phyloP scores from a whole-genome alignment of 1,139 yeast genomes.

The Scheffersomyces illinoinensis region DNA sequence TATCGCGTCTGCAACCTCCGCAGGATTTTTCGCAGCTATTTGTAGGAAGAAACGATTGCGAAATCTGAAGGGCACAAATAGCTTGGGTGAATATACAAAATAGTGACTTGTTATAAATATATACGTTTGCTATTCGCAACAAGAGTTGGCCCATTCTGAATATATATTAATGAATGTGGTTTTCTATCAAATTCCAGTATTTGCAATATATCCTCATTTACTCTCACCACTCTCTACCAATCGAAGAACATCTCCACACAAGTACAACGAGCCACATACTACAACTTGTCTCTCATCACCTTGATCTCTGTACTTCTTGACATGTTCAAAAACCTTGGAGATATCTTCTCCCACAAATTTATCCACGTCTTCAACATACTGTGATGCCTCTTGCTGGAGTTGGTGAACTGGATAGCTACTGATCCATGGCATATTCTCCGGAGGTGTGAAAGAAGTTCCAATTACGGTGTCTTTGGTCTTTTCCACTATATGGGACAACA shows the following conservation, averaged over 20 bases:
- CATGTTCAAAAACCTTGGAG: conserved; percentile 19
- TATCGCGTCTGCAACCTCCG: background rate
- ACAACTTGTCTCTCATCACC: conserved; percentile 44
- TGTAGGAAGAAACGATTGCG: background rate
- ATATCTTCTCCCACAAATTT: conserved; percentile 12
- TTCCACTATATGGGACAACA: conserved; percentile 53
- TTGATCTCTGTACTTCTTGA: conserved; percentile 11
- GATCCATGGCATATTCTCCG: conserved; percentile 96
- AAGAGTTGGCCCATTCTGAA: background rate
- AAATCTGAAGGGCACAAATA: too few relatives aligned
- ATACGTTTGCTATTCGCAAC: background rate
- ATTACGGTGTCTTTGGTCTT: conserved; percentile 53
- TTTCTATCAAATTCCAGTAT: background rate
- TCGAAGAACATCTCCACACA: conserved; percentile 68
- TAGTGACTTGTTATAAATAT: too few relatives aligned
- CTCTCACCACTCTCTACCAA: conserved; percentile 9
- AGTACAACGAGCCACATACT: conserved; percentile 77
- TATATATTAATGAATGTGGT: too few relatives aligned
- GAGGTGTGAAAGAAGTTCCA: conserved; percentile 62
- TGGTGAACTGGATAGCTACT: conserved; percentile 43
- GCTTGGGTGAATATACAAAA: background rate
- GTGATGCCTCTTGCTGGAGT: conserved; percentile 31
- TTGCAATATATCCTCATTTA: background rate
- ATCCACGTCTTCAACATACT: conserved; percentile 31
- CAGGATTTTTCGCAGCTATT: background rate